phyloP scores from a whole-genome alignment of 352 stramenopile genomes.

The Aphanomyces invadans region DNA sequence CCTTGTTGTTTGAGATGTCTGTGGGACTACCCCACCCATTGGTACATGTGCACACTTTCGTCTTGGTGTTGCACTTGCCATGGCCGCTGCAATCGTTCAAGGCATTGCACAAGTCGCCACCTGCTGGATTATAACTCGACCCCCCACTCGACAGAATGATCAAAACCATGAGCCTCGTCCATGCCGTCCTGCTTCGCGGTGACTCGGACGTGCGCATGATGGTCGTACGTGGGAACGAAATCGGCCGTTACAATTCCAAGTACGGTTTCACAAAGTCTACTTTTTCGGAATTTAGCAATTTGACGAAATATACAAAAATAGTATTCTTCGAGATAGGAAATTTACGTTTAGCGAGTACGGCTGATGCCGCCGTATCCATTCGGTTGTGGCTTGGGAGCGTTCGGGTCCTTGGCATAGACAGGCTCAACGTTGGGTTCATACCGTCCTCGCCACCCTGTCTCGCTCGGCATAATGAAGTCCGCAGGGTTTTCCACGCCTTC shows the following conservation, averaged over 20 bases:
- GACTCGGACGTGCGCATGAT: too few relatives aligned
- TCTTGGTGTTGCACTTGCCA: constrained; percentile 62
- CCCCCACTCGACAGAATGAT: not conserved
- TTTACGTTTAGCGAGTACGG: constrained; percentile 36
- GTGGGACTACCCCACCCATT: constrained; percentile 45
- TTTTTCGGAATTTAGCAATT: too few relatives aligned
- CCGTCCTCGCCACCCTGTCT: constrained; percentile 55
- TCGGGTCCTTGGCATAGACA: constrained; percentile 9
- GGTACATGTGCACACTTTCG: constrained; percentile 54
- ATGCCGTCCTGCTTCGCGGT: not conserved
- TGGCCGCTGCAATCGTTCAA: constrained; percentile 81
- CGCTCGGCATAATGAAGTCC: constrained; percentile 33
- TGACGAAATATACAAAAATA: not conserved
- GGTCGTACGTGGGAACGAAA: too few relatives aligned
- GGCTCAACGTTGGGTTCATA: constrained; percentile 38
- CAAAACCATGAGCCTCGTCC: not conserved
- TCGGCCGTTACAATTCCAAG: too few relatives aligned
- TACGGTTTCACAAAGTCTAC: not conserved
- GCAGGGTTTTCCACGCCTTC: constrained; percentile 16
- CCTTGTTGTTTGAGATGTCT: constrained; percentile 66
- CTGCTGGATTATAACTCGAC: constrained; percentile 3
- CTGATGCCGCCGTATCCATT: constrained; percentile 50
- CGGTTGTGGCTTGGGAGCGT: constrained; percentile 26
- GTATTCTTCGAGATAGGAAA: not conserved
- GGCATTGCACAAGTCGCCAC: constrained; percentile 16